Base-by-base conservation (phyloP, 225 moss, liverwort and hornwort species). In the Sphagnum tenellum region DNA sequence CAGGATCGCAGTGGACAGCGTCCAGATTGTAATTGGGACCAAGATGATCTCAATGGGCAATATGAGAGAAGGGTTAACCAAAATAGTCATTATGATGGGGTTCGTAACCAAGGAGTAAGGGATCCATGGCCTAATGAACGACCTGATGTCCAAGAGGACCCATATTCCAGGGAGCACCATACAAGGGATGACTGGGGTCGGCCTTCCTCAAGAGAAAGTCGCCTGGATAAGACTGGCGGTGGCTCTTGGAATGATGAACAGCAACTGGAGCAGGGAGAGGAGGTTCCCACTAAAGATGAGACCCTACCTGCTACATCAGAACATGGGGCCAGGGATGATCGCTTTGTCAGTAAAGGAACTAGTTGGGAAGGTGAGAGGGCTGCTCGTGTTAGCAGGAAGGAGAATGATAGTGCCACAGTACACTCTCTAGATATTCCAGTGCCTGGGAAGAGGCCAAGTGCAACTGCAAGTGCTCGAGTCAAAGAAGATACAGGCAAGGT, bases 131-230 rank as follows among this genome's bases (percentile, higher is more conserved):
- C 75, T 71, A 74, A 60, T 46, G 72, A 76, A 11, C 78, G 72
- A 62, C 75, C 74, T 64, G 81, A 67, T 52, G 52, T 52, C 54
- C 80, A 76, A 44, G 75, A 73, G 4, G 82, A 88, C 57, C 69
- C 74, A 45, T 72, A 73, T 75, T 69, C 73, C 8, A 77, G 78
- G 59, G 89, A 89, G 69, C 79, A 78, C 70, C 79, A 66, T 73
- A 65, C 67, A 46, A 75, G 88, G 68, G 88, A 92, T 56, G 90
- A 98, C 44, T 72, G 87, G 73, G 81, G 82, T 47, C 78, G 90
- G 69, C 83, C 83, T 52, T 79, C 81, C 45, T 72, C 84, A 46
- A 84, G 89, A 66, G 96, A 90, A 60, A 81, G 80, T 57, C 81
- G 78, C 44, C 66, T 70, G 10, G 93, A 98, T 69, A 90, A 82